Base-by-base conservation (phyloP, 1,139 yeast genomes). In the Zygotorulaspora mrakii region DNA sequence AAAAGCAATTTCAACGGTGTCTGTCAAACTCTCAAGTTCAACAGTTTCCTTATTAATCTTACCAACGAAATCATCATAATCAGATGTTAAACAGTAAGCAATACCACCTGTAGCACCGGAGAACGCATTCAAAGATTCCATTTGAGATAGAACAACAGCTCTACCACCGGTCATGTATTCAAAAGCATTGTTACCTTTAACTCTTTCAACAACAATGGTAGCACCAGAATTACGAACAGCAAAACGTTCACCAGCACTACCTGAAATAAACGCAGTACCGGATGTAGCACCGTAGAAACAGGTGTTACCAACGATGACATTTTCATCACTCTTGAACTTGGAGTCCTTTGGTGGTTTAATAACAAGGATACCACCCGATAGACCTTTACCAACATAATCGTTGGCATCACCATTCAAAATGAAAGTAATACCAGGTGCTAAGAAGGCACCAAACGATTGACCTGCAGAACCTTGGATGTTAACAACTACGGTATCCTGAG, bases 71-170 rank as follows among this genome's bases (percentile, higher is more conserved):
- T 88, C 96, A 63, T 89, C 96, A 44, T 57, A 61, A 39, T 94
- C 96, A 74, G 91, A 85, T 58, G 89, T 95, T 57, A 89, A 74
- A 45, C 94, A 96, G 62, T 91, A 91, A 22, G 96, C 95, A 65
- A 91, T 91, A 78, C 98, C 98, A 68, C 98, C 98, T 57, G 96
- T 89, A 86, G 94, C 94, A 73, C 98, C 98, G 42, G 98, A 96
- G 46, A 67, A 67, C 32, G 96, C 97, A 65, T 91, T 91, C 71
- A 88, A 84, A 53, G 97, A 80, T 46, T 96, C 97, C 59, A 95
- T 85, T 42, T 80, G 69, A 37, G 97, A 96, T 54, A 91, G 76
- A 39, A 91, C 87, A 61, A 91, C 86, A 47, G 91, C 95, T 59
- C 97, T 80, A 64, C 98, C 98, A 65, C 98, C 97, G 57, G 97